Conservation (phyloP, 2,329 filamentous ascomycete genomes). For the Dryadomyces quercus-mongolicae region DNA sequence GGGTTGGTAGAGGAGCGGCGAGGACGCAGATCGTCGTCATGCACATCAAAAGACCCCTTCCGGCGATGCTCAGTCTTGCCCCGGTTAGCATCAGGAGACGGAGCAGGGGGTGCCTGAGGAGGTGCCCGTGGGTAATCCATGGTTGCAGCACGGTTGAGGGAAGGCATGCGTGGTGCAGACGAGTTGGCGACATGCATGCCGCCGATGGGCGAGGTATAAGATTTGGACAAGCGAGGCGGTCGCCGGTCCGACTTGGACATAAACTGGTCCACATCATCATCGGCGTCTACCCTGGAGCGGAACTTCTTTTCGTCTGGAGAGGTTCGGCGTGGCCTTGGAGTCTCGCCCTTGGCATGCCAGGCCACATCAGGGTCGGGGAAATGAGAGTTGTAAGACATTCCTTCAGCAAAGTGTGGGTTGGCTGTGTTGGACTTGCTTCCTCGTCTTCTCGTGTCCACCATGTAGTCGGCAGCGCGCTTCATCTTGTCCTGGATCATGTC, state of each 20-base stretch:
- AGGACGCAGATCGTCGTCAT: slow-evolving; percentile 6
- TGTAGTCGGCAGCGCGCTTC: slow-evolving; percentile 13
- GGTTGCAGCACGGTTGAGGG: slow-evolving; percentile 10
- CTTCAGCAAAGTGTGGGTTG: not conserved
- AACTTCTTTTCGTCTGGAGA: slow-evolving; percentile 13
- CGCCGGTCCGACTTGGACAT: slow-evolving; percentile 9
- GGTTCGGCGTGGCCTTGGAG: slow-evolving; percentile 3
- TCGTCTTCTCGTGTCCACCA: slow-evolving; percentile 7
- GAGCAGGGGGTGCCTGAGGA: slow-evolving; percentile 6
- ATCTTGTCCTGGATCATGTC: slow-evolving; percentile 10
- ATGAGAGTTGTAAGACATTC: slow-evolving; percentile 3
- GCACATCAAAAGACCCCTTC: slow-evolving; percentile 10
- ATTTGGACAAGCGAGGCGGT: slow-evolving; percentile 16
- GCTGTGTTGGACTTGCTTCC: slow-evolving; percentile 8
- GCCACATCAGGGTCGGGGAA: slow-evolving; percentile 11
- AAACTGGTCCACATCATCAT: slow-evolving; percentile 8
- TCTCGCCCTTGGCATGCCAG: slow-evolving; percentile 4
- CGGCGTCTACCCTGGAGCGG: not conserved
- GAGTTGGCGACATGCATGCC: slow-evolving; percentile 12
- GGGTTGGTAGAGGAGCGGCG: not conserved
- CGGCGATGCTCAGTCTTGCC: slow-evolving; percentile 10
- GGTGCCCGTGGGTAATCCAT: slow-evolving; percentile 10
- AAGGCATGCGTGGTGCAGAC: slow-evolving; percentile 7
- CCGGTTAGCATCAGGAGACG: slow-evolving; percentile 4
- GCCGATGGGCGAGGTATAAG: slow-evolving; percentile 11